Percentiles rank a stretch among this genome's conserved stretches.
Conservation (phyloP, 257 asterid genomes). For the Hygrophila difformis region DNA sequence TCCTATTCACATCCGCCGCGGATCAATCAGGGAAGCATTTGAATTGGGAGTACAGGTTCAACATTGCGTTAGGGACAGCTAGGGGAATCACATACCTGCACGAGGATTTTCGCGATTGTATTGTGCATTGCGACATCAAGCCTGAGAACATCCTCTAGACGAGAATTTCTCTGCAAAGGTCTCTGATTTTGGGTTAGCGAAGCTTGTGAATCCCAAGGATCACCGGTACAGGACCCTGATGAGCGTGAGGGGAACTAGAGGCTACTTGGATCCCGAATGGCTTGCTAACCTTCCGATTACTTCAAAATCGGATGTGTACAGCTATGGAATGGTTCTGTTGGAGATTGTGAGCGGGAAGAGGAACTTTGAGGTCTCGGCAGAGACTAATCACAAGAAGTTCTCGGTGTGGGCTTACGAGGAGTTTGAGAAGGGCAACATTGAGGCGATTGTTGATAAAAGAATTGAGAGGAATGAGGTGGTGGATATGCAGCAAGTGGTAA, state of each 20-base stretch:
- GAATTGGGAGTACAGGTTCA: conserved; percentile 65
- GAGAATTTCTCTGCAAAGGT: conserved; percentile 67
- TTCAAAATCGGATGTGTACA: conserved; percentile 65
- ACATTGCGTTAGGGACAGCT: conserved; percentile 72
- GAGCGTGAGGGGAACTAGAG: conserved; percentile 79
- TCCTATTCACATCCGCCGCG: conserved; percentile 39
- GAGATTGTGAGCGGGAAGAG: conserved; percentile 84
- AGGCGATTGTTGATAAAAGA: conserved; percentile 41
- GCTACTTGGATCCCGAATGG: conserved; percentile 88
- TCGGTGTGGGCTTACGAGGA: conserved; percentile 81
- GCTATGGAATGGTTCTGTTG: conserved; percentile 77
- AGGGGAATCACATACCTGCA: conserved; percentile 81
- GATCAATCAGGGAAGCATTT: conserved; percentile 49
- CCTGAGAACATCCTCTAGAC: conserved; percentile 87
- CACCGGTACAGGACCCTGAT: conserved; percentile 66
- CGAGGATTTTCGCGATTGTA: conserved; percentile 83
- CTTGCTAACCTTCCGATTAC: conserved; percentile 81
- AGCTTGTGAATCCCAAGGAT: conserved; percentile 61
- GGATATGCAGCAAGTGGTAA: conserved; percentile 53
- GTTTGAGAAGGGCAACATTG: conserved; percentile 55
- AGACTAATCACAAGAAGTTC: conserved; percentile 48
- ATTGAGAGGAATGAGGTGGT: conserved; percentile 36
- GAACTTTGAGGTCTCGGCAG: conserved; percentile 65
- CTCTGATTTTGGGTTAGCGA: conserved; percentile 85
- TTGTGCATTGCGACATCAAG: conserved; percentile 88